phyloP scores from a whole-genome alignment of 768 basidiomycete species.

The Naganishia vishniacii region DNA sequence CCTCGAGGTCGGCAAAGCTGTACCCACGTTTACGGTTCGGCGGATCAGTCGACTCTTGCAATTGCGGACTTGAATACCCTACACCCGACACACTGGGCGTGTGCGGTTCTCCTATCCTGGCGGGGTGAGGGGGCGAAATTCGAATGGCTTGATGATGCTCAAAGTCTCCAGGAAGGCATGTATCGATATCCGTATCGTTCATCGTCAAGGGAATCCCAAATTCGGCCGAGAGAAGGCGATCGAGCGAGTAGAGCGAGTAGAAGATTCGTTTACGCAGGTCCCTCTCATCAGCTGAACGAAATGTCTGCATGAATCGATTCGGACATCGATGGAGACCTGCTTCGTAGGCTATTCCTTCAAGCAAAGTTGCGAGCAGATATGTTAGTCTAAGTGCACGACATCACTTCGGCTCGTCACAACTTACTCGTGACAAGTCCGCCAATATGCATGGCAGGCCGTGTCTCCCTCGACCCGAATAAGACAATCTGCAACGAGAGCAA shows the following conservation, averaged over 20 bases:
- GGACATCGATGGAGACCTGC: slow-evolving; percentile 35
- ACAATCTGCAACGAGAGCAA: slow-evolving; percentile 26
- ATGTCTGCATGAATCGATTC: slow-evolving; percentile 25
- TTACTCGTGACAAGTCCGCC: slow-evolving; percentile 29
- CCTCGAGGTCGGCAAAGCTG: too few relatives aligned
- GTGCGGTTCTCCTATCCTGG: neutral
- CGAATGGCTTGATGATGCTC: slow-evolving; percentile 25
- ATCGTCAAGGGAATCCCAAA: slow-evolving; percentile 34
- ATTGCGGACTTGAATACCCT: too few relatives aligned
- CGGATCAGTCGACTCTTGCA: too few relatives aligned
- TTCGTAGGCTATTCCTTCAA: slow-evolving; percentile 32
- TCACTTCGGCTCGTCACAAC: too few relatives aligned
- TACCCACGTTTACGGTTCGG: too few relatives aligned
- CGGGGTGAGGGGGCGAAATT: neutral
- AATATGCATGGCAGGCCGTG: slow-evolving; percentile 29
- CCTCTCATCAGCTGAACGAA: slow-evolving; percentile 8
- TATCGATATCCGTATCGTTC: slow-evolving; percentile 34
- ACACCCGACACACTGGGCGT: neutral
- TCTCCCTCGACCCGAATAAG: slow-evolving; percentile 24
- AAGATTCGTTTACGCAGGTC: slow-evolving; percentile 32
- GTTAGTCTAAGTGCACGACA: too few relatives aligned
- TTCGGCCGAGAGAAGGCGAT: slow-evolving; percentile 31
- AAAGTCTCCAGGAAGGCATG: slow-evolving; percentile 27
- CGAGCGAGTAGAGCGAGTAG: slow-evolving; percentile 31
- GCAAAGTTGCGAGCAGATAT: too few relatives aligned